Evolutionary conservation across 306 rosid species (phyloP).

Genomic region (Senna tora): DNA sequence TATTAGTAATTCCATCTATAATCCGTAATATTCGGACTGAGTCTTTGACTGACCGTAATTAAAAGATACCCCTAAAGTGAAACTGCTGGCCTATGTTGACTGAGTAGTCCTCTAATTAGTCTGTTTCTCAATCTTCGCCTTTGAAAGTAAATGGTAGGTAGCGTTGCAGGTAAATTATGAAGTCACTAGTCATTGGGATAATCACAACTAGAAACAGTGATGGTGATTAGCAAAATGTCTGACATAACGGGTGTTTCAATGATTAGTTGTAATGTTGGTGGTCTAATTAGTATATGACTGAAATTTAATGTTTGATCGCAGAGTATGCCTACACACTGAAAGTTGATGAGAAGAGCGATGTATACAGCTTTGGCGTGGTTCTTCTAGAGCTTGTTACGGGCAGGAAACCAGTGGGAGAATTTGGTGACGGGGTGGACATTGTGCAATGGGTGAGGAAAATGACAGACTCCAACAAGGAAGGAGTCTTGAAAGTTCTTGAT

Average conservation of each 20-base stretch:
- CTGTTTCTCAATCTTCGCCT: constrained; percentile 32
- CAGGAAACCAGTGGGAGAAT: constrained; percentile 94
- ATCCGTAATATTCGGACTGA: constrained; percentile 35
- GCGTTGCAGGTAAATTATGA: constrained; percentile 24
- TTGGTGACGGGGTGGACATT: constrained; percentile 95
- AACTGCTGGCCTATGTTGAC: constrained; percentile 45
- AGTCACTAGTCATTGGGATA: constrained; percentile 2
- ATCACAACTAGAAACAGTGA: constrained; percentile 28
- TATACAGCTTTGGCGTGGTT: constrained; percentile 93
- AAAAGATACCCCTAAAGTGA: constrained; percentile 34
- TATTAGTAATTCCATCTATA: constrained; percentile 27
- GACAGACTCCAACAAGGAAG: constrained; percentile 87
- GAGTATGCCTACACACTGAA: constrained; percentile 94
- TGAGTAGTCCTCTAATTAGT: constrained; percentile 5
- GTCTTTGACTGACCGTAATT: constrained; percentile 36
- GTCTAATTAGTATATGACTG: constrained; percentile 23
- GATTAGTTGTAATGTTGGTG: not conserved
- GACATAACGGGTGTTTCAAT: not conserved
- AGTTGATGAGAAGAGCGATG: constrained; percentile 96
- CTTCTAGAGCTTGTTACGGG: constrained; percentile 82
- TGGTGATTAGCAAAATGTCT: constrained; percentile 30
- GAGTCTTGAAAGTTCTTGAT: constrained; percentile 78
- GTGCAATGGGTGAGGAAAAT: constrained; percentile 94
- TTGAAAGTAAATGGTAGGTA: constrained; percentile 47
- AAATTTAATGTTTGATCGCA: constrained; percentile 45